Conservation (phyloP, 768 basidiomycete genomes). For the Tylopilus subfusipes region DNA sequence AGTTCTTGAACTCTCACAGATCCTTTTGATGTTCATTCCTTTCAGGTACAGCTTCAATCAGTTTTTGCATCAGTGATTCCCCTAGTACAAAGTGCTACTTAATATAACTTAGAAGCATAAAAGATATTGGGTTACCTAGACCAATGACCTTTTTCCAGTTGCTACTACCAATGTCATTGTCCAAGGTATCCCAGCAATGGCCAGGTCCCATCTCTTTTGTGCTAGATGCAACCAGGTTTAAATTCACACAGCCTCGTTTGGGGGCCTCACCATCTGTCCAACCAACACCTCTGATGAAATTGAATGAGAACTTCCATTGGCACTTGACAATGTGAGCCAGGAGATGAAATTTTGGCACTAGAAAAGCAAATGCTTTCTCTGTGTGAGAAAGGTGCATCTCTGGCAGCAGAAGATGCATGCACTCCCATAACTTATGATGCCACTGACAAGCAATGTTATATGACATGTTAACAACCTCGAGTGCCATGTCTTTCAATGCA, state of each 20-base stretch:
- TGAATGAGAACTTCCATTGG: conserved; percentile 31
- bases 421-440: not conserved
- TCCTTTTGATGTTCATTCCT: too few relatives aligned
- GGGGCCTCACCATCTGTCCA: conserved; percentile 30
- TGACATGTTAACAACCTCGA: not conserved
- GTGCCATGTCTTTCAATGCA: not conserved
- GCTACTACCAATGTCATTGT: conserved; percentile 36
- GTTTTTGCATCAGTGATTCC: not conserved
- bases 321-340: conserved; percentile 31
- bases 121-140: too few relatives aligned
- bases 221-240: conserved; percentile 19
- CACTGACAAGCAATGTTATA: not conserved
- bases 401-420: conserved; percentile 2
- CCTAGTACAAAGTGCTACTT: too few relatives aligned
- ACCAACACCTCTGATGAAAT: conserved; percentile 9
- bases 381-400: too few relatives aligned
- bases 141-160: conserved; percentile 34
- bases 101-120: conserved; percentile 2
- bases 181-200: conserved; percentile 32
- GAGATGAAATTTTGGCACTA: conserved; percentile 40
- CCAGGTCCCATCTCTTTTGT: conserved; percentile 34
- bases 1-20: too few relatives aligned
- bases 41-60: too few relatives aligned
- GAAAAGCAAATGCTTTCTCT: not conserved
- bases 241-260: conserved; percentile 36